Evolutionary conservation across 306 rosid genomes (phyloP).

Genomic region (Cercis canadensis): DNA sequence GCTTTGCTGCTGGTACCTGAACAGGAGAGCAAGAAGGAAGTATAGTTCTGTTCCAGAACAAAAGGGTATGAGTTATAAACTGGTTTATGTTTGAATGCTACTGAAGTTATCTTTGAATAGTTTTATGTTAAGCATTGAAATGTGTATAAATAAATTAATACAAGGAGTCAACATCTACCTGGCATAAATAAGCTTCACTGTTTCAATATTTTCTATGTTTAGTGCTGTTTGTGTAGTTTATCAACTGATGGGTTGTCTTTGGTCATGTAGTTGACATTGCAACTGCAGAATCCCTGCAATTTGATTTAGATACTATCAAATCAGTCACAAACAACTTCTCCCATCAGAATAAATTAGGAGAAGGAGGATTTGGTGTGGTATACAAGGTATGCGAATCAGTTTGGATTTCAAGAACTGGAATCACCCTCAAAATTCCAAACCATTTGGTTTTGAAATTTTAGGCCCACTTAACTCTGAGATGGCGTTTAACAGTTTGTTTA

Average conservation of each 20-base stretch:
- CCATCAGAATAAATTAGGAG: slow-evolving; percentile 32
- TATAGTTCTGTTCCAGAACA: not conserved
- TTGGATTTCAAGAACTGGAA: not conserved
- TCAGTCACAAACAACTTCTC: slow-evolving; percentile 41
- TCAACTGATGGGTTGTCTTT: not conserved
- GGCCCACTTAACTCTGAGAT: not conserved
- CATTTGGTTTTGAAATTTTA: not conserved
- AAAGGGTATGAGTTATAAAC: not conserved
- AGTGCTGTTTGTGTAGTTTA: not conserved
- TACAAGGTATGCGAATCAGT: slow-evolving; percentile 41
- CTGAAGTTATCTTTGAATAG: not conserved
- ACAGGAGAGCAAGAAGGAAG: slow-evolving; percentile 1
- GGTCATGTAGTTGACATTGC: not conserved
- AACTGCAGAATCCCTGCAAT: slow-evolving; percentile 32
- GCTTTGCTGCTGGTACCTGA: not conserved
- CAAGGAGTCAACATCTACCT: too few relatives aligned
- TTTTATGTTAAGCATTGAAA: too few relatives aligned
- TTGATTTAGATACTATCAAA: slow-evolving; percentile 30
- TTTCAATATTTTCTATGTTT: not conserved
- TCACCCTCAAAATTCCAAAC: not conserved
- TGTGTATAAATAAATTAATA: too few relatives aligned
- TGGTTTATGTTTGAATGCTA: not conserved
- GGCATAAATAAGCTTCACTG: not conserved
- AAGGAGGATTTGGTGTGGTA: slow-evolving; percentile 47
- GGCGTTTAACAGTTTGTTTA: not conserved